phyloP scores from a whole-genome alignment of 2,329 filamentous ascomycete genomes.

The Arachnopeziza araneosa region DNA sequence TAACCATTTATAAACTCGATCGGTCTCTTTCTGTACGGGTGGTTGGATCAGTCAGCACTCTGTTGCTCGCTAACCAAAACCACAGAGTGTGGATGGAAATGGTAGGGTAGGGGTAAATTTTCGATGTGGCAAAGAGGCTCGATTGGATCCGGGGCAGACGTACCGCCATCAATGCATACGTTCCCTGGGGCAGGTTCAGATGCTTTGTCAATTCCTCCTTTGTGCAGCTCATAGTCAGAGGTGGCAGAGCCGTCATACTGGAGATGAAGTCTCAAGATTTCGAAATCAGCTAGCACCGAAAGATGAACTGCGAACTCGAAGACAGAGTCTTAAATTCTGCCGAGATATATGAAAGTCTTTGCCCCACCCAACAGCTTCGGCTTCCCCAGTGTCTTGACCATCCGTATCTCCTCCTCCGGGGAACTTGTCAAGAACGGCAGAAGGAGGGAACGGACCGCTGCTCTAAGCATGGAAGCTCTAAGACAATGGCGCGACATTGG shows the following conservation, averaged over 20 bases:
- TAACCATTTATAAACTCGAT: constrained; percentile 27
- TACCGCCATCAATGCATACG: constrained; percentile 29
- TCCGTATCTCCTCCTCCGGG: neutral
- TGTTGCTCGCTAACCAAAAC: neutral
- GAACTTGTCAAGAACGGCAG: neutral
- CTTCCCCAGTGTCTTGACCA: neutral
- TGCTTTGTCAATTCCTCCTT: constrained; percentile 29
- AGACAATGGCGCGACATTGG: neutral
- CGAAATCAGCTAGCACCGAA: neutral
- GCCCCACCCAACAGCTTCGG: neutral
- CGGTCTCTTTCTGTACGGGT: constrained; percentile 28
- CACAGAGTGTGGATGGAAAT: neutral
- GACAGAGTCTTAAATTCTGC: neutral
- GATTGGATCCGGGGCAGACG: constrained; percentile 6
- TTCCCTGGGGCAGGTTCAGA: constrained; percentile 23
- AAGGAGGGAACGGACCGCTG: neutral
- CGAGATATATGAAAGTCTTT: neutral
- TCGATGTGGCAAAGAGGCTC: neutral
- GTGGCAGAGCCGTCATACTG: constrained; percentile 16
- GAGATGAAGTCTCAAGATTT: neutral
- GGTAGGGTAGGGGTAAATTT: neutral
- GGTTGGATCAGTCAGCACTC: constrained; percentile 12
- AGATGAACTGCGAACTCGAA: neutral
- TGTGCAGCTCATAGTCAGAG: constrained; percentile 29
- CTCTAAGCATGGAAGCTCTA: neutral